These are phyloP conservation scores for Ogataea pignaliae DNA, from an alignment of 805 yeast species.

Conservation along the genomic window DNA sequence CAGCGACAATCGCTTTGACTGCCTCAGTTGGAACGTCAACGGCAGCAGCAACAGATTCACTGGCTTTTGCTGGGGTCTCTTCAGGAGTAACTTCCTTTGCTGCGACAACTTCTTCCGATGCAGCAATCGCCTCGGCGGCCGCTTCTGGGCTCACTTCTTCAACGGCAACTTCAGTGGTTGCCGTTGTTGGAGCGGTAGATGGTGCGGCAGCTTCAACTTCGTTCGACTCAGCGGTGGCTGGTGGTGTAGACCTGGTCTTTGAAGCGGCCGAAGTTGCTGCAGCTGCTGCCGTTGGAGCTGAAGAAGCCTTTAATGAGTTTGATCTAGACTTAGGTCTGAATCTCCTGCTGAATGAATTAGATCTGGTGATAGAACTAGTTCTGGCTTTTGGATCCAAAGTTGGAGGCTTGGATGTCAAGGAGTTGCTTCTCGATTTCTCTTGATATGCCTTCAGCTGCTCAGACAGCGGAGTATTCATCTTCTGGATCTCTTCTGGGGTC, in stretches of 20 bases:
- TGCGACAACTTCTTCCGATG: not conserved
- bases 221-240: constrained; percentile 4
- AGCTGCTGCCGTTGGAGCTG: constrained; percentile 30
- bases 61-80: constrained; percentile 3
- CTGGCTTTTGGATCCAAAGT: constrained; percentile 24
- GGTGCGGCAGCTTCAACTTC: constrained; percentile 1
- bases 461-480: constrained; percentile 27
- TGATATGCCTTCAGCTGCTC: constrained; percentile 23
- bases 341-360: constrained; percentile 14
- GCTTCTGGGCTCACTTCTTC: not conserved
- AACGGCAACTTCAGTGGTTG: constrained; percentile 1
- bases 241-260: constrained; percentile 6
- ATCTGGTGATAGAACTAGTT: constrained; percentile 20
- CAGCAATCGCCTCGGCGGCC: constrained; percentile 6
- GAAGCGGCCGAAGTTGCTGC: constrained; percentile 27
- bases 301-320: constrained; percentile 24
- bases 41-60: constrained; percentile 6
- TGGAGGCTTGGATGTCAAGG: constrained; percentile 42
- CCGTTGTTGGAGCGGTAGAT: constrained; percentile 4
- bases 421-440: constrained; percentile 36
- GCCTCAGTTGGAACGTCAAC: constrained; percentile 7
- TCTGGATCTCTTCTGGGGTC: constrained; percentile 24
- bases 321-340: constrained; percentile 18
- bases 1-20: not conserved
- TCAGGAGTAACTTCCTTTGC: too few relatives aligned